A percentile compares a stretch with the other conserved stretches of the same genome.
phyloP scores from a whole-genome alignment of 2,329 filamentous ascomycete genomes.

The Aspergillus aculeatus region DNA sequence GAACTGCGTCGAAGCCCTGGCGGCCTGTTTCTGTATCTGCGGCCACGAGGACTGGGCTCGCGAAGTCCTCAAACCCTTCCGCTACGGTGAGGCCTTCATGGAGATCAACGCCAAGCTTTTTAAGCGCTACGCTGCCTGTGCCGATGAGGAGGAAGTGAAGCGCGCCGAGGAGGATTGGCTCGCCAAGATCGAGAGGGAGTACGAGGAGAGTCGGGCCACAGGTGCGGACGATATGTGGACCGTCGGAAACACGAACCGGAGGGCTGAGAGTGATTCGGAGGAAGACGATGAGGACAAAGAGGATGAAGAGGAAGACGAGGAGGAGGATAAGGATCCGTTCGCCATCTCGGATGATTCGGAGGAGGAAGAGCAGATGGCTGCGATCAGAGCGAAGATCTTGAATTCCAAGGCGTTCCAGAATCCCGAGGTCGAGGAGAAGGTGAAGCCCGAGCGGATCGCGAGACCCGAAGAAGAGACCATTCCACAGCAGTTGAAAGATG shows the following conservation, averaged over 20 bases:
- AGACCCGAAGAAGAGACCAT: slow-evolving; percentile 48
- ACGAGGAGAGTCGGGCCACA: slow-evolving; percentile 71
- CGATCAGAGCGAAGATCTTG: slow-evolving; percentile 84
- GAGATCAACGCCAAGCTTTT: slow-evolving; percentile 84
- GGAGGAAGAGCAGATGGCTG: slow-evolving; percentile 89
- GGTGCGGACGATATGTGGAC: slow-evolving; percentile 74
- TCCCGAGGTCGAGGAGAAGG: slow-evolving; percentile 49
- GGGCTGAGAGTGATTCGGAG: slow-evolving; percentile 53
- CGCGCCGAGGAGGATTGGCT: slow-evolving; percentile 84
- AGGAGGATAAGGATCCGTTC: slow-evolving; percentile 63
- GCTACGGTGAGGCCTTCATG: slow-evolving; percentile 83
- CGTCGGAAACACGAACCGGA: slow-evolving; percentile 81
- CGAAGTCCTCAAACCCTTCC: slow-evolving; percentile 77
- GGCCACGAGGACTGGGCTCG: slow-evolving; percentile 89
- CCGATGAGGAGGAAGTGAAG: slow-evolving; percentile 78
- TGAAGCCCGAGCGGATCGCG: slow-evolving; percentile 61
- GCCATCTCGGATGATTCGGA: slow-evolving; percentile 76
- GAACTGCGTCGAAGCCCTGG: slow-evolving; percentile 94
- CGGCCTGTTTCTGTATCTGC: slow-evolving; percentile 89
- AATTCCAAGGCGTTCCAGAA: slow-evolving; percentile 85
- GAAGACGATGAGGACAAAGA: slow-evolving; percentile 47
- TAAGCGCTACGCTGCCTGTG: slow-evolving; percentile 79
- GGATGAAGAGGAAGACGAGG: slow-evolving; percentile 45
- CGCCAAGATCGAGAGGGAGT: slow-evolving; percentile 84
- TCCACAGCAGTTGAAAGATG: slow-evolving; percentile 45